phyloP scores from a whole-genome alignment of 306 rosid species.

The Prunus campanulata region DNA sequence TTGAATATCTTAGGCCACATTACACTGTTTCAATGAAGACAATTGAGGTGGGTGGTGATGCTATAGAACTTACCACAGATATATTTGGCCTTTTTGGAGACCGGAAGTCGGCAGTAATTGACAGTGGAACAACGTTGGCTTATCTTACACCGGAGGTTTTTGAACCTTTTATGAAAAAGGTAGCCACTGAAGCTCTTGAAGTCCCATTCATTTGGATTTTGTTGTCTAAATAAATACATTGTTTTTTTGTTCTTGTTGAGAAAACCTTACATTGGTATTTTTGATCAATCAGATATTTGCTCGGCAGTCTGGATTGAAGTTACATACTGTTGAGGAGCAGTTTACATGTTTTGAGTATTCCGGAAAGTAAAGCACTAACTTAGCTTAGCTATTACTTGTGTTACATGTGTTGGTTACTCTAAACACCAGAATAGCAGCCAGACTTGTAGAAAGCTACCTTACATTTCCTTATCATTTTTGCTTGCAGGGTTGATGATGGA shows the following conservation, averaged over 20 bases:
- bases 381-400: neutral
- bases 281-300: slow-evolving; percentile 46
- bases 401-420: neutral
- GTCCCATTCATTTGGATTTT: slow-evolving; percentile 15
- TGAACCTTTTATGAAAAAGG: slow-evolving; percentile 49
- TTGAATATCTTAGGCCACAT: slow-evolving; percentile 67
- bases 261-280: neutral
- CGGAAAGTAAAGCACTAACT: slow-evolving; percentile 44
- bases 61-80: slow-evolving; percentile 56
- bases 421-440: neutral
- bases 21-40: slow-evolving; percentile 78
- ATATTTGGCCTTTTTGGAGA: slow-evolving; percentile 43
- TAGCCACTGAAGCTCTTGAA: slow-evolving; percentile 17
- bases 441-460: neutral
- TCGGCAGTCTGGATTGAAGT: slow-evolving; percentile 45
- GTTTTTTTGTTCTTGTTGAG: neutral
- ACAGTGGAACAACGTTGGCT: slow-evolving; percentile 96
- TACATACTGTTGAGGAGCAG: slow-evolving; percentile 42
- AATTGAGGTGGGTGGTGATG: slow-evolving; percentile 59
- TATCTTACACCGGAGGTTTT: slow-evolving; percentile 56
- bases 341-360: slow-evolving; percentile 57
- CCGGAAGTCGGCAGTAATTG: slow-evolving; percentile 66
- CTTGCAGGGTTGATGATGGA: slow-evolving; percentile 64
- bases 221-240: slow-evolving; percentile 22
- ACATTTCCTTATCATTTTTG: neutral